Evolutionary conservation across 2,329 filamentous ascomycete genomes (phyloP).

Genomic region (Colletotrichum shisoi): DNA sequence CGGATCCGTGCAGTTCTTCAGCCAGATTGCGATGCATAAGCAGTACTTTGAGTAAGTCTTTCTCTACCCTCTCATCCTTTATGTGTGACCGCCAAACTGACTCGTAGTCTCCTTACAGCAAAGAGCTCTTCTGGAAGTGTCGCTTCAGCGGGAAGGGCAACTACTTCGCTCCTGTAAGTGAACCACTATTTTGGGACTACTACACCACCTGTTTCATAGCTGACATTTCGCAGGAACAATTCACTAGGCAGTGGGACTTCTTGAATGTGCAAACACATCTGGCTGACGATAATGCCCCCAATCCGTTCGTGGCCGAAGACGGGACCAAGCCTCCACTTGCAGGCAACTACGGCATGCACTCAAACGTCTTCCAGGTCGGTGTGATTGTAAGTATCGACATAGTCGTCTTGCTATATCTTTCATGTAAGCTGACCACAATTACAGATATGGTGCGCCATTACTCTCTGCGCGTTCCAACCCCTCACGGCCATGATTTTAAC

Average conservation of each 20-base stretch:
- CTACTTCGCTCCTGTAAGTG: constrained; percentile 31
- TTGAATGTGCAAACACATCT: constrained; percentile 9
- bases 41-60: constrained; percentile 25
- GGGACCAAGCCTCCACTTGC: constrained; percentile 31
- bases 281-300: constrained; percentile 7
- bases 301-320: constrained; percentile 14
- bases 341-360: constrained; percentile 40
- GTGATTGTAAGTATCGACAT: constrained; percentile 27
- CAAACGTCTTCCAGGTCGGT: constrained; percentile 40
- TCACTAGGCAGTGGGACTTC: constrained; percentile 34
- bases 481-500: neutral
- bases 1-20: constrained; percentile 23
- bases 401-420: no score
- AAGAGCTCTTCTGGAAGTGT: constrained; percentile 30
- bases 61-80: neutral
- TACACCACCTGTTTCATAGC: neutral
- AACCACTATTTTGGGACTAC: accelerated
- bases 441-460: constrained; percentile 39
- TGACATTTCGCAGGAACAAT: constrained; percentile 40
- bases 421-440: constrained; percentile 1
- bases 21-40: constrained; percentile 1
- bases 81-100: neutral
- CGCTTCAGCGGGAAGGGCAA: constrained; percentile 24
- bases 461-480: constrained; percentile 8
- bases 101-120: constrained; percentile 1